These are phyloP conservation scores for Austropuccinia psidii DNA, from an alignment of 1,284 basidiomycete species.

Conservation along the genomic window DNA sequence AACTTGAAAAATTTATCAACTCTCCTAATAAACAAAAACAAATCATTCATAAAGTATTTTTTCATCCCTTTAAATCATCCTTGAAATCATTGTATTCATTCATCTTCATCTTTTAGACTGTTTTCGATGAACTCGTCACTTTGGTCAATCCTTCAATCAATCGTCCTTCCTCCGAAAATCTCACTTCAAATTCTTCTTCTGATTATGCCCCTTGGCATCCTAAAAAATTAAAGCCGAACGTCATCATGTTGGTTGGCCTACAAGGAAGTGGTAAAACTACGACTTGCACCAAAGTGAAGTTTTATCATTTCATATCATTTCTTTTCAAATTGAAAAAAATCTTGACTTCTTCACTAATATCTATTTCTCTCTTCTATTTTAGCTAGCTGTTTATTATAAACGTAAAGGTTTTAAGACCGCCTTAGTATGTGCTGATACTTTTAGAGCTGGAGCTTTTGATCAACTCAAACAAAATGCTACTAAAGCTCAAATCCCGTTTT, in stretches of 20 bases:
- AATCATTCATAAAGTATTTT: slow-evolving; percentile 27
- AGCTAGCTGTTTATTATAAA: slow-evolving; percentile 91
- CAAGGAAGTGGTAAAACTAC: slow-evolving; percentile 99
- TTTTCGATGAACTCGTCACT: slow-evolving; percentile 92
- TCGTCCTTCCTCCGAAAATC: slow-evolving; percentile 54
- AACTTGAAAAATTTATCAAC: slow-evolving; percentile 19
- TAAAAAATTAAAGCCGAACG: slow-evolving; percentile 85
- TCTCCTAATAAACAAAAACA: slow-evolving; percentile 26
- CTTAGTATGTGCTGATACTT: slow-evolving; percentile 98
- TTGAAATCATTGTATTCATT: background rate
- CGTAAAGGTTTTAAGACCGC: slow-evolving; percentile 95
- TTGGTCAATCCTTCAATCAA: slow-evolving; percentile 91
- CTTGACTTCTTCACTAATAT: background rate
- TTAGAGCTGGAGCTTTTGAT: slow-evolving; percentile 98
- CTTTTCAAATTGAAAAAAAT: background rate
- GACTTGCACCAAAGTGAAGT: slow-evolving; percentile 71
- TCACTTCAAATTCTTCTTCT: slow-evolving; percentile 34
- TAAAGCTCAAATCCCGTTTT: slow-evolving; percentile 98
- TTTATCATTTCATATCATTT: background rate
- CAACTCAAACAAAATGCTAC: slow-evolving; percentile 86
- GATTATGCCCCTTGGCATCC: slow-evolving; percentile 56
- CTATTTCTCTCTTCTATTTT: slow-evolving; percentile 8
- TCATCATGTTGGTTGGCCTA: slow-evolving; percentile 95
- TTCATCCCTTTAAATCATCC: background rate
- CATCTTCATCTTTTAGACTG: slow-evolving; percentile 57